Base-by-base conservation (phyloP, 768 basidiomycete genomes). In the Leccinum arenicola region DNA sequence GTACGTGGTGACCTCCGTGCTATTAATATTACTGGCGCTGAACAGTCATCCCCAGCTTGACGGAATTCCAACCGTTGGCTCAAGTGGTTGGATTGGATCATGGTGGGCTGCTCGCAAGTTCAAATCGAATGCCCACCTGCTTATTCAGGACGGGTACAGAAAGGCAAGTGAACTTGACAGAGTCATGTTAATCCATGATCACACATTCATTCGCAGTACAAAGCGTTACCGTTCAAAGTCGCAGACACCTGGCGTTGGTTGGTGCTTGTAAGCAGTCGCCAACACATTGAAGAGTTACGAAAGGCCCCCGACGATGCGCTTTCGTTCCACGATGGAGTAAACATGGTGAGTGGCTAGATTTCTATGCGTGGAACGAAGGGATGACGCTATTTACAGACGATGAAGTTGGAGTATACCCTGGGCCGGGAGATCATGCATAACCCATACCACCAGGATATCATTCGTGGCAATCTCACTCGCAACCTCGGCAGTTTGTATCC, bases 321-420 rank as follows among this genome's bases (percentile, higher is more conserved):
- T 29, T 80, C 79, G 3, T 66, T 77, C 29, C 17, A 50, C 0
- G 73, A 68, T 21, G 73, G 74, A 2, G 52, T 61, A 9, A 65
- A 60, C 15, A 75, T 80, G 27, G 80, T 50, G 10, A 31, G 50
- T 10, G 0, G 72, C 15, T 43, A 19, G 5, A 7, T 27, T 7
- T 35, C 49, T 29, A 4, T 19, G 23, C 5, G 27, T 6, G 8
- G 38, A 14, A 25, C 4, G 4, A 19, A 12, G 15, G 6, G 0
- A 7, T 45, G 7, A 36, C 15, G 2, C 19, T 7, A 2, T 54
- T 15, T 4, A 33, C 52, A 83, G 81, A 38, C 60, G 1, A 21
- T 80, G 11, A 76, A 78, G 33, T 59, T 67, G 19, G 66, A 75
- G 3, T 76, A 80, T 57, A 78, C 77, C 2, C 47, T 84, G 1